phyloP scores from a whole-genome alignment of 345 rosid genomes.

The Lumnitzera racemosa region DNA sequence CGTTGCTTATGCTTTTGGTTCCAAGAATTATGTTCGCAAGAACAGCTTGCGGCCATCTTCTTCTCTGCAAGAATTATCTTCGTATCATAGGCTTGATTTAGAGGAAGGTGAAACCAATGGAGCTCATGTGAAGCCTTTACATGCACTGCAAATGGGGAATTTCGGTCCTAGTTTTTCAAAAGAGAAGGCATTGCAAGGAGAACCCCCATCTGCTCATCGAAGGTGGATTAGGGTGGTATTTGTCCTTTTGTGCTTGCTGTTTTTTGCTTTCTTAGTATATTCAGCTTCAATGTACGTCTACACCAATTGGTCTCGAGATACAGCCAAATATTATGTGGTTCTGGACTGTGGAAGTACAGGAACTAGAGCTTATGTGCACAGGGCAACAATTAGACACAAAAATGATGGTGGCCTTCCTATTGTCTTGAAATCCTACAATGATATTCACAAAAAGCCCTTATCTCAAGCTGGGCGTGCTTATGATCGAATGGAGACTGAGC shows the following conservation, averaged over 20 bases:
- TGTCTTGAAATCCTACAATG: slow-evolving; percentile 53
- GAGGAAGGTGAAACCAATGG: slow-evolving; percentile 36
- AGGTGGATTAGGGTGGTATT: slow-evolving; percentile 54
- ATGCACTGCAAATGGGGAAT: slow-evolving; percentile 42
- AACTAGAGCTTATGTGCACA: slow-evolving; percentile 81
- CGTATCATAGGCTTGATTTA: slow-evolving; percentile 42
- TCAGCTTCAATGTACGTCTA: slow-evolving; percentile 44
- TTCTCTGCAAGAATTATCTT: slow-evolving; percentile 85
- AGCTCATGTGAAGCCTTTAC: slow-evolving; percentile 22
- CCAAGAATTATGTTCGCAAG: slow-evolving; percentile 35
- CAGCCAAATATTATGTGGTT: slow-evolving; percentile 78
- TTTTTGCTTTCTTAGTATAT: slow-evolving; percentile 52
- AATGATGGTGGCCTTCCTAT: slow-evolving; percentile 68
- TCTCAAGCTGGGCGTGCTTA: slow-evolving; percentile 78
- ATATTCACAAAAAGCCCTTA: slow-evolving; percentile 50
- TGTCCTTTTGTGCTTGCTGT: slow-evolving; percentile 43
- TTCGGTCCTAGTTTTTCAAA: slow-evolving; percentile 67
- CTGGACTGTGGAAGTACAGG: slow-evolving; percentile 99
- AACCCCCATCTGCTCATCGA: slow-evolving; percentile 35
- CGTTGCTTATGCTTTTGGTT: slow-evolving; percentile 23
- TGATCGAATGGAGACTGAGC: slow-evolving; percentile 97
- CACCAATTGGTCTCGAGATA: slow-evolving; percentile 69
- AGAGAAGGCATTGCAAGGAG: slow-evolving; percentile 51
- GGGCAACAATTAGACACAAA: slow-evolving; percentile 51
- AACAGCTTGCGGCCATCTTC: slow-evolving; percentile 62